Evolutionary conservation across 176 grass and related monocot species (phyloP), one percentile per base, ranked within the genome.

Genomic region (Juncus effusus): DNA sequence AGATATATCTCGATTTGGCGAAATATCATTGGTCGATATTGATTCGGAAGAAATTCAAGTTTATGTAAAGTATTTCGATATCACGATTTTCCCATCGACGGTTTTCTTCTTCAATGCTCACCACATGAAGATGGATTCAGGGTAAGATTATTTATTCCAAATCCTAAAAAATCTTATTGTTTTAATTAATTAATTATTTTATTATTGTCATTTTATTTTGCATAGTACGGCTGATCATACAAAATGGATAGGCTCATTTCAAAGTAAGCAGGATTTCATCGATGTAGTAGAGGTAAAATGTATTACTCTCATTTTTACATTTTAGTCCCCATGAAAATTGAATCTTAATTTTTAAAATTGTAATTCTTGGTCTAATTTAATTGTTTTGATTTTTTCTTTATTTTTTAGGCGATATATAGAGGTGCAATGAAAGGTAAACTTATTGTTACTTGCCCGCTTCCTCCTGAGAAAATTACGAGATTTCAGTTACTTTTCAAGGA

Each of bases 31-130:
- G 41, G 87, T 88, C 11, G 92, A 96, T 56, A 75, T 81, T 54
- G 84, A 91, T 65, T 58, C 79, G 36, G 84, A 88, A 38, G 92
- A 88, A 70, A 74, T 96, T 63, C 78, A 83, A 79, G 87, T 96
- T 52, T 96, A 96, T 57, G 52, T 86, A n/a, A 75, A 88, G 36
- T 91, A 96, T 64, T 96, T 96, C 54, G 92, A 96, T 77, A 96
- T 96, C 13, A 86, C 87, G 0, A 77, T 91, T 76, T 58, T 91
- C 54, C 87, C 87, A 10, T 85, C 87, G 4, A 88, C 71, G 50
- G 78, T 96, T 59, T 96, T 96, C 61, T 96, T 96, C 84, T 96
- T 91, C 77, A 96, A 96, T 64, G 87, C 92, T 56, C 87, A 91
- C 72, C 92, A 96, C 72, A 96, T 96, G 84, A 96, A 96, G 67